These are phyloP conservation scores for Septoria petroselini DNA, from an alignment of 2,329 filamentous ascomycete species.

Conservation along the genomic window DNA sequence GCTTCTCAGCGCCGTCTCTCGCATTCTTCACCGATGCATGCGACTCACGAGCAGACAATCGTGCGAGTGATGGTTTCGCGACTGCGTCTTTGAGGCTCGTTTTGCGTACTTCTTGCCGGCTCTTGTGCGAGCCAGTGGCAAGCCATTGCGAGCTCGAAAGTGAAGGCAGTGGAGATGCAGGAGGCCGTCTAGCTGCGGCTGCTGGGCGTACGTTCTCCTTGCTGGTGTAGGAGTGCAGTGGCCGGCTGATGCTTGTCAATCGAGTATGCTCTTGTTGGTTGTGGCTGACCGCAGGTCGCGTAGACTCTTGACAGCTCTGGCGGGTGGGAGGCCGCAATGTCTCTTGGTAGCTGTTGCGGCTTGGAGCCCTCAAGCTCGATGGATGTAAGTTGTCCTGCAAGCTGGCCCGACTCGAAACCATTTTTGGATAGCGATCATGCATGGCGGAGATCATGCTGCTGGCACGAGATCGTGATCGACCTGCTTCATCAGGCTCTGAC, in stretches of 20 bases:
- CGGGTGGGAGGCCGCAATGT: slow-evolving; percentile 2
- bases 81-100: slow-evolving; percentile 16
- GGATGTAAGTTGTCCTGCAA: slow-evolving; percentile 4
- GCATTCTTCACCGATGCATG: background rate
- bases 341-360: slow-evolving; percentile 5
- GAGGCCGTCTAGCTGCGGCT: background rate
- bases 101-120: slow-evolving; percentile 5
- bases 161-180: slow-evolving; percentile 24
- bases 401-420: slow-evolving; percentile 36
- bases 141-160: slow-evolving; percentile 36
- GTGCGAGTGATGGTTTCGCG: slow-evolving; percentile 4
- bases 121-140: slow-evolving; percentile 25
- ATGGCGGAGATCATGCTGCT: slow-evolving; percentile 34
- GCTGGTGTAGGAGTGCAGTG: slow-evolving; percentile 2
- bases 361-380: slow-evolving; percentile 2
- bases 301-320: background rate
- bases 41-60: slow-evolving; percentile 4
- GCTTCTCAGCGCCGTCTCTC: background rate
- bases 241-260: background rate
- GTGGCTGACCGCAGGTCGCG: background rate
- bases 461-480: slow-evolving; percentile 11
- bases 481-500: slow-evolving; percentile 15
- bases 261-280: slow-evolving; percentile 15
- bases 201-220: slow-evolving; percentile 8
- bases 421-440: slow-evolving; percentile 46